Percentiles rank a stretch among this genome's conserved stretches.
Evolutionary conservation across 164 flowering plant species (phyloP).

Genomic region (Magnolia kwangsiensis): DNA sequence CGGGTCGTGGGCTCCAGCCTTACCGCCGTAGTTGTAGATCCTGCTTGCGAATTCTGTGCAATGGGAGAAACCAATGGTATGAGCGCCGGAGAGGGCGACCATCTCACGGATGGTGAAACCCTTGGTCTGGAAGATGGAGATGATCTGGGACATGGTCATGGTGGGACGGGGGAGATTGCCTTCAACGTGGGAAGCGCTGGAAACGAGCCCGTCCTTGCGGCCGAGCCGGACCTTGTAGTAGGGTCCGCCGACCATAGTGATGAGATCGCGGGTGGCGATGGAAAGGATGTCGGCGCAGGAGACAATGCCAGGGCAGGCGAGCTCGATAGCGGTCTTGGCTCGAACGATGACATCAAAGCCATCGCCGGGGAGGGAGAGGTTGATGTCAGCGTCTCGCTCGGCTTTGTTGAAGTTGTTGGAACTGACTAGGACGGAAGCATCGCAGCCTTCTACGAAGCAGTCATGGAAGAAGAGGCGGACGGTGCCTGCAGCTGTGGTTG

Average conservation of each 20-base stretch:
- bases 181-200: slow-evolving; percentile 33
- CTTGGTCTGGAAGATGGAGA: slow-evolving; percentile 33
- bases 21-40: slow-evolving; percentile 42
- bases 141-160: slow-evolving; percentile 33
- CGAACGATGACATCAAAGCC: slow-evolving; percentile 57
- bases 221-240: slow-evolving; percentile 48
- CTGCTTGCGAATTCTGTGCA: slow-evolving; percentile 59
- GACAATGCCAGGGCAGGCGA: slow-evolving; percentile 63
- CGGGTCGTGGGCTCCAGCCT: slow-evolving; percentile 32
- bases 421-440: slow-evolving; percentile 54
- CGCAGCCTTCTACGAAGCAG: slow-evolving; percentile 60
- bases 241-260: slow-evolving; percentile 66
- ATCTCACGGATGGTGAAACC: slow-evolving; percentile 55
- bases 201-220: slow-evolving; percentile 49
- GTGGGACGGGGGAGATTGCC: slow-evolving; percentile 30
- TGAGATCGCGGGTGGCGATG: slow-evolving; percentile 54
- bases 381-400: slow-evolving; percentile 68
- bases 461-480: slow-evolving; percentile 67
- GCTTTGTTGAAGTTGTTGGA: slow-evolving; percentile 51
- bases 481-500: slow-evolving; percentile 66
- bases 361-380: slow-evolving; percentile 74
- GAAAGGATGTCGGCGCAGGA: slow-evolving; percentile 74
- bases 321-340: slow-evolving; percentile 60
- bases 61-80: slow-evolving; percentile 76
- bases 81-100: slow-evolving; percentile 65